Conservation (phyloP, 768 basidiomycete species). For the Collybiopsis confluens region DNA sequence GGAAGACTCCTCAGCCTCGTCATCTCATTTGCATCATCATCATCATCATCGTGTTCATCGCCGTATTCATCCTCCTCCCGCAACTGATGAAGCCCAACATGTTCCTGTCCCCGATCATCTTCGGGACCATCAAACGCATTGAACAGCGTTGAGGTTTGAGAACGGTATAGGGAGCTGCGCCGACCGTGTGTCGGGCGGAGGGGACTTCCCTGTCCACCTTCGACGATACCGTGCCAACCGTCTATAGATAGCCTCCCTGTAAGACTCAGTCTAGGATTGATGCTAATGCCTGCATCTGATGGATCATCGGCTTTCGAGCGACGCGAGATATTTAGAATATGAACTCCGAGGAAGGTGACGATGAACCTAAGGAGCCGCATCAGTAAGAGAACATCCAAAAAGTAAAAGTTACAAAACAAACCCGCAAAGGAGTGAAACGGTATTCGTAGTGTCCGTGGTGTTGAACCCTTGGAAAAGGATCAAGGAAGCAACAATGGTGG, state of each 20-base stretch:
- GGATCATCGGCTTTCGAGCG: constrained; percentile 38
- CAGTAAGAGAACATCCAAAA: too few species aligned
- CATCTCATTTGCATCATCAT: constrained; percentile 36
- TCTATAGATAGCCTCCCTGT: constrained; percentile 81
- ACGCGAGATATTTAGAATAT: constrained; percentile 83
- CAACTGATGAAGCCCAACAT: constrained; percentile 57
- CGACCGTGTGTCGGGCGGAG: constrained; percentile 50
- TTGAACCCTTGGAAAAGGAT: constrained; percentile 98
- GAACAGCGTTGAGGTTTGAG: constrained; percentile 66
- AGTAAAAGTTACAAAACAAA: too few species aligned
- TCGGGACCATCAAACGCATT: constrained; percentile 67
- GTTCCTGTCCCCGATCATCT: constrained; percentile 23
- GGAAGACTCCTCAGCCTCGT: constrained; percentile 11
- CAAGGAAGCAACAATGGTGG: constrained; percentile 89
- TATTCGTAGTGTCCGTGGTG: constrained; percentile 77
- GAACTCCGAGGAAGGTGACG: constrained; percentile 95
- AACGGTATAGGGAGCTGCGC: constrained; percentile 60
- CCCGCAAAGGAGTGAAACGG: constrained; percentile 82
- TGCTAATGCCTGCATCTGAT: constrained; percentile 54
- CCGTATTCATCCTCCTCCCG: constrained; percentile 69
- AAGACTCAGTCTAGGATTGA: constrained; percentile 77
- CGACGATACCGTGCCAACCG: constrained; percentile 52
- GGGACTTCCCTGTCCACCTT: constrained; percentile 24
- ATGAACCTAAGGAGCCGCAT: constrained; percentile 40
- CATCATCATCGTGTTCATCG: constrained; percentile 45